Base-by-base conservation (phyloP, 1,284 basidiomycete species). In the Sporisorium sorghi region DNA sequence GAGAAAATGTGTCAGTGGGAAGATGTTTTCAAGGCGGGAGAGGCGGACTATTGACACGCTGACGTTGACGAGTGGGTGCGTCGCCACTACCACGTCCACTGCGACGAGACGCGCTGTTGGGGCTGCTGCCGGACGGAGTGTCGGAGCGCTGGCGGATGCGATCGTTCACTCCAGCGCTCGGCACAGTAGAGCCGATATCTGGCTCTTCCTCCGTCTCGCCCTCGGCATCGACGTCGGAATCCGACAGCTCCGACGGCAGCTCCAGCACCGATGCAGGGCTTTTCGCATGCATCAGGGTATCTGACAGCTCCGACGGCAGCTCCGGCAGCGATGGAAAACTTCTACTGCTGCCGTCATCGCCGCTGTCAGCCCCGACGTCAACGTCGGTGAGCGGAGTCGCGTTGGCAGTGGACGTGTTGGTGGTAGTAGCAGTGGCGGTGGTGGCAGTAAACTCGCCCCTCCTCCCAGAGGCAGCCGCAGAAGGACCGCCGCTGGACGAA, bases 221-320 rank as follows among this genome's bases (percentile, higher is more conserved):
- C 7, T 54, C 52, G 10, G 52, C 52, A 21, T 54, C 52, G 30
- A 54, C 30, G n/a, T 54, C 62, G 15, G 52, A 48, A 42, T 61
- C 59, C 6, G 59, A 61, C 35, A 61, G 24, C 44, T 61, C 59
- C 17, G 59, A 60, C 7, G 58, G 50, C 58, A 60, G 17, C 30
- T 54, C 51, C 15, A 54, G 44, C 33, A 32, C 50, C 7, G 58
- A 52, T 12, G 44, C 12, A 23, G 40, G 40, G 21, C 35, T 43
- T 11, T 19, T 39, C 30, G n/a, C 54, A 28, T 14, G 10, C 7
- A n/a, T 2, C 15, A n/a, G 2, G 15, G 52, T 42, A 42, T 61
- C 59, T 3, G 59, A 61, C 35, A 61, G 24, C 44, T 61, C 59
- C 17, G 59, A 60, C 7, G 58, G 50, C 58, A 60, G 17, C 30